Evolutionary conservation across 345 rosid species (phyloP).

Genomic region (Orychophragmus violaceus): DNA sequence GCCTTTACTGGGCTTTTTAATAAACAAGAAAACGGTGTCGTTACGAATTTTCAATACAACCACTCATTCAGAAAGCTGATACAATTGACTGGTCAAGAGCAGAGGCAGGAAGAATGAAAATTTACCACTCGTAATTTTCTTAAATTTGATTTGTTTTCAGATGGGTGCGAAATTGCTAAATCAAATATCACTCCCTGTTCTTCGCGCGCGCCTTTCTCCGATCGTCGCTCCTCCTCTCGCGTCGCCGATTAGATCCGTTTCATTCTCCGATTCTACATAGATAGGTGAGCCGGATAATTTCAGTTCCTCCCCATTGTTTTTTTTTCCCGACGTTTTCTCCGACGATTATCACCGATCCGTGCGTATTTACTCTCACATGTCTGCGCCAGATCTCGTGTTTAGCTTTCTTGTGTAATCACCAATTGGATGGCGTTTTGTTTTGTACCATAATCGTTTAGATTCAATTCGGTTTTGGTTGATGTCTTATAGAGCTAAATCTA

Average conservation of each 20-base stretch:
- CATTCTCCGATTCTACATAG: not conserved
- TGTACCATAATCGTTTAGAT: too few relatives aligned
- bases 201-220: conserved; percentile 49
- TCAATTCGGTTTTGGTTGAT: too few relatives aligned
- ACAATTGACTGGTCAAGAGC: conserved; percentile 4
- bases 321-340: not conserved
- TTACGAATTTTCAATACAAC: not conserved
- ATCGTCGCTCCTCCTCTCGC: conserved; percentile 2
- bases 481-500: too few relatives aligned
- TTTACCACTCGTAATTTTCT: conserved; percentile 3
- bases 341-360: not conserved
- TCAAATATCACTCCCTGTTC: conserved; percentile 24
- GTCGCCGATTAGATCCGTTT: not conserved
- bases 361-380: not conserved
- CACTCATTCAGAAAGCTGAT: not conserved
- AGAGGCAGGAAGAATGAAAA: not conserved
- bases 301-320: not conserved
- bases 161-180: conserved; percentile 21
- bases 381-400: not conserved
- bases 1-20: too few relatives aligned
- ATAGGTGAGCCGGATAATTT: not conserved
- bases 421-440: not conserved
- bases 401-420: not conserved
- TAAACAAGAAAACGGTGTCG: conserved; percentile 18
- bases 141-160: not conserved